Evolutionary conservation across 2,329 filamentous ascomycete genomes (phyloP).

Genomic region (Dothideomycetes sp.): DNA sequence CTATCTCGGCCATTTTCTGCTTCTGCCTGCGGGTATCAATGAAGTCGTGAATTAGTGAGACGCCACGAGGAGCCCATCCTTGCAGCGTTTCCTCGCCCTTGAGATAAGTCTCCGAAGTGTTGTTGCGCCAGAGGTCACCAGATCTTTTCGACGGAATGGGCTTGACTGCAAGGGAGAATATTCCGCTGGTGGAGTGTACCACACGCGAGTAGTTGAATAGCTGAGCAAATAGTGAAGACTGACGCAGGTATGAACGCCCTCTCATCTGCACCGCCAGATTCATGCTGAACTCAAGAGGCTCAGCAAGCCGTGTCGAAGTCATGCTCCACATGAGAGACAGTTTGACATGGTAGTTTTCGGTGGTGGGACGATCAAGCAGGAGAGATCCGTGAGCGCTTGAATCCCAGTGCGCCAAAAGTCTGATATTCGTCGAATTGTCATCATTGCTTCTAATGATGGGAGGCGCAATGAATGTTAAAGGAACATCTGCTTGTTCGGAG

Average conservation of each 20-base stretch:
- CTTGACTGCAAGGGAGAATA: constrained; percentile 78
- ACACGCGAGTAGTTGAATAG: constrained; percentile 78
- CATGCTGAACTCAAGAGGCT: constrained; percentile 77
- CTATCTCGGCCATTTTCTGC: constrained; percentile 66
- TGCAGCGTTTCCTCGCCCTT: constrained; percentile 84
- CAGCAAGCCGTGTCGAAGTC: constrained; percentile 68
- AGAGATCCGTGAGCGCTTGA: constrained; percentile 84
- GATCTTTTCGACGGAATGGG: constrained; percentile 84
- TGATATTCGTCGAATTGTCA: constrained; percentile 81
- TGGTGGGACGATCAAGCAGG: constrained; percentile 84
- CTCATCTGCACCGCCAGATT: constrained; percentile 75
- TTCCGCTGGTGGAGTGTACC: constrained; percentile 73
- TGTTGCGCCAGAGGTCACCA: constrained; percentile 92
- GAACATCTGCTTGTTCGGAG: constrained; percentile 59
- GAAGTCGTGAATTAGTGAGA: constrained; percentile 84
- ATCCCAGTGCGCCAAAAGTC: constrained; percentile 89
- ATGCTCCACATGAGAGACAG: constrained; percentile 82
- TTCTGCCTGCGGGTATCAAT: constrained; percentile 64
- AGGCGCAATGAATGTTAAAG: constrained; percentile 64
- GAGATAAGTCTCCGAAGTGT: constrained; percentile 87
- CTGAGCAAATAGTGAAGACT: constrained; percentile 75
- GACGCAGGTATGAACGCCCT: constrained; percentile 72
- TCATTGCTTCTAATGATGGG: constrained; percentile 75
- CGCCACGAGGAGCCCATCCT: constrained; percentile 78
- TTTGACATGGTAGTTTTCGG: constrained; percentile 87